phyloP scores from a whole-genome alignment of 257 asterid species.

The Lycium ferocissimum region DNA sequence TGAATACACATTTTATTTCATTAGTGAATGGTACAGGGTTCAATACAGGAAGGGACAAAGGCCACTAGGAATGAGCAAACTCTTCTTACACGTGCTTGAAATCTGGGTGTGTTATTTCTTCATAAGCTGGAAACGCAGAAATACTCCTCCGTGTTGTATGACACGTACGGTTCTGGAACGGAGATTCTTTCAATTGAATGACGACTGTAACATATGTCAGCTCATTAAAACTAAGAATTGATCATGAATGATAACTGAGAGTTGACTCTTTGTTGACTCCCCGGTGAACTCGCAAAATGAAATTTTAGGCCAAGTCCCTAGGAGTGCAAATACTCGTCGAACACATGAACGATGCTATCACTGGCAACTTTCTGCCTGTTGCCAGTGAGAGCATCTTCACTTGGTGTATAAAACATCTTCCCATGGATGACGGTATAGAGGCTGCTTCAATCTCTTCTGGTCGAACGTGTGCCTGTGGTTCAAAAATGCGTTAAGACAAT shows the following conservation, averaged over 20 bases:
- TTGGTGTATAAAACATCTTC: constrained; percentile 97
- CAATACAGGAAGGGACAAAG: neutral
- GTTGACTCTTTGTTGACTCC: neutral
- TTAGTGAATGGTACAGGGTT: neutral
- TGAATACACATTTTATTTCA: neutral
- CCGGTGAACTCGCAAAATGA: constrained; percentile 31
- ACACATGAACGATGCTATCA: constrained; percentile 37
- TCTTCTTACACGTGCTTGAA: neutral
- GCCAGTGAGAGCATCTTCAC: constrained; percentile 43
- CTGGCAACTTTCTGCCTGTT: constrained; percentile 18
- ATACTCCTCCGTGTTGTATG: too few species aligned
- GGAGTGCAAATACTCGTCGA: constrained; percentile 44
- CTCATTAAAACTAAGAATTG: neutral
- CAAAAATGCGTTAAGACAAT: neutral
- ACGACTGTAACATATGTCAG: too few species aligned
- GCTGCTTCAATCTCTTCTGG: constrained; percentile 96
- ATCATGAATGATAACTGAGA: constrained; percentile 32
- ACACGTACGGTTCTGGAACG: too few species aligned
- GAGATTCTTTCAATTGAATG: too few species aligned
- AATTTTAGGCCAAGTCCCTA: constrained; percentile 35
- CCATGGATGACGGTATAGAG: constrained; percentile 99
- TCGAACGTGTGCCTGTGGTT: constrained; percentile 85
- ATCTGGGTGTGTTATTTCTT: constrained; percentile 28
- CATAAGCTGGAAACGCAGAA: too few species aligned
- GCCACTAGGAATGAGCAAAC: constrained; percentile 19